Conservation (phyloP, 2,329 filamentous ascomycete species). For the Talaromyces rugulosus region DNA sequence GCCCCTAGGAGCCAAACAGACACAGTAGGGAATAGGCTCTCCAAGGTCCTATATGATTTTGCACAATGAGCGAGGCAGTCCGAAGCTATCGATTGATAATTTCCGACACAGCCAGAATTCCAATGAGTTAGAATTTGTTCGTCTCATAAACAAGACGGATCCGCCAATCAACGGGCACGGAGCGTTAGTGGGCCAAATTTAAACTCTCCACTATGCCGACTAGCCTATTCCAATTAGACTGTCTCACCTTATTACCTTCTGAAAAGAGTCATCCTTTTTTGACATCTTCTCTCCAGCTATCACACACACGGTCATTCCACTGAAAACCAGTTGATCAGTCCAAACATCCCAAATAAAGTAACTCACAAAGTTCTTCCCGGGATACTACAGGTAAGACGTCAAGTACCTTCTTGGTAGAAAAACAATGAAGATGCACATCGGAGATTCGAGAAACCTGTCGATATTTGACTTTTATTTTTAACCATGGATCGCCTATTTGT, state of each 20-base stretch:
- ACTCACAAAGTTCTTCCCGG: not conserved
- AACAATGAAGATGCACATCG: not conserved
- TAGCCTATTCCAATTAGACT: not conserved
- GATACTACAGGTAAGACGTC: not conserved
- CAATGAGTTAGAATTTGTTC: not conserved
- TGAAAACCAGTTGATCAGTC: not conserved
- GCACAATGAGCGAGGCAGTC: not conserved
- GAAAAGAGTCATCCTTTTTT: not conserved
- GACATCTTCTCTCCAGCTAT: not conserved
- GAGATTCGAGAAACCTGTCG: not conserved
- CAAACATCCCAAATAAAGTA: not conserved
- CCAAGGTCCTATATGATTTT: not conserved
- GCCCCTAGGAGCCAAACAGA: not conserved
- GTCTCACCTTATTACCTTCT: not conserved
- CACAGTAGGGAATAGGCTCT: not conserved
- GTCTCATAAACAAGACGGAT: not conserved
- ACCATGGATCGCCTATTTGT: not conserved
- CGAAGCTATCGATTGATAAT: not conserved
- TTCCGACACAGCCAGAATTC: not conserved
- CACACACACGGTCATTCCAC: not conserved
- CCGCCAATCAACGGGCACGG: not conserved
- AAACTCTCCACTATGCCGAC: not conserved
- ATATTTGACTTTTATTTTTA: not conserved
- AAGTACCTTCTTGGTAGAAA: not conserved
- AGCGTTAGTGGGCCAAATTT: not conserved